Percentiles rank a stretch among this genome's conserved stretches.
These are phyloP conservation scores for Pulveroboletus ravenelii DNA, from an alignment of 768 basidiomycete species.

Conservation along the genomic window DNA sequence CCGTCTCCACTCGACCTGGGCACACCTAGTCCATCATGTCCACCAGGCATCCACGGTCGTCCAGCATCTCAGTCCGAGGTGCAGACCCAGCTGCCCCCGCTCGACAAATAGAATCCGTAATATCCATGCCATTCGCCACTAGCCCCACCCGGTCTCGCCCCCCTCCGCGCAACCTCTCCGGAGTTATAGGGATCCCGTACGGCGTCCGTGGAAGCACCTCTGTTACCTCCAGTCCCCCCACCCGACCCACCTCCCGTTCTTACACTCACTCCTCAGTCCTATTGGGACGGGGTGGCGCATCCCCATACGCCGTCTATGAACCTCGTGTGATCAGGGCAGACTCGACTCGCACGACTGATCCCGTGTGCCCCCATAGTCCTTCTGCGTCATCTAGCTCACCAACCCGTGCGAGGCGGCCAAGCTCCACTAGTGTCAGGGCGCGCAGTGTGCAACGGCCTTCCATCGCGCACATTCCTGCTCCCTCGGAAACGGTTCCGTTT, in stretches of 20 bases:
- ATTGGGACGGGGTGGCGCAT: constrained; percentile 28
- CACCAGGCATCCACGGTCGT: constrained; percentile 52
- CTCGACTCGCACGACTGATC: constrained; percentile 39
- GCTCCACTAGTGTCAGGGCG: constrained; percentile 31
- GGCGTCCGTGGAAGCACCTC: constrained; percentile 35
- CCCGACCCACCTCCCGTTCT: constrained; percentile 43
- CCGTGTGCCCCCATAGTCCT: constrained; percentile 34
- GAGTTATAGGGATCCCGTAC: constrained; percentile 36
- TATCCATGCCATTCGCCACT: constrained; percentile 53
- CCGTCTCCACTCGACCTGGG: neutral
- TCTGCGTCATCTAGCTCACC: constrained; percentile 42
- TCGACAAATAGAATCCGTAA: constrained; percentile 60
- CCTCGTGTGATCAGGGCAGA: constrained; percentile 68
- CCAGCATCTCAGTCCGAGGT: constrained; percentile 61
- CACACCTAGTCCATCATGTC: constrained; percentile 35
- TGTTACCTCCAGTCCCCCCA: constrained; percentile 32
- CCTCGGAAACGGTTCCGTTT: constrained; percentile 39
- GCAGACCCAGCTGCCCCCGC: constrained; percentile 42
- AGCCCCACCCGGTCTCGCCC: constrained; percentile 37
- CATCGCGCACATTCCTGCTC: constrained; percentile 27
- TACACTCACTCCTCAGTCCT: constrained; percentile 34
- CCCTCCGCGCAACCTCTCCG: constrained; percentile 26
- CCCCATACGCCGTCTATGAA: constrained; percentile 41
- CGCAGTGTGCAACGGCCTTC: constrained; percentile 23
- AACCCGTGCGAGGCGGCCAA: constrained; percentile 44